Conservation (phyloP, 371 early-diverging fungal genomes). For the Phascolomyces articulosus region DNA sequence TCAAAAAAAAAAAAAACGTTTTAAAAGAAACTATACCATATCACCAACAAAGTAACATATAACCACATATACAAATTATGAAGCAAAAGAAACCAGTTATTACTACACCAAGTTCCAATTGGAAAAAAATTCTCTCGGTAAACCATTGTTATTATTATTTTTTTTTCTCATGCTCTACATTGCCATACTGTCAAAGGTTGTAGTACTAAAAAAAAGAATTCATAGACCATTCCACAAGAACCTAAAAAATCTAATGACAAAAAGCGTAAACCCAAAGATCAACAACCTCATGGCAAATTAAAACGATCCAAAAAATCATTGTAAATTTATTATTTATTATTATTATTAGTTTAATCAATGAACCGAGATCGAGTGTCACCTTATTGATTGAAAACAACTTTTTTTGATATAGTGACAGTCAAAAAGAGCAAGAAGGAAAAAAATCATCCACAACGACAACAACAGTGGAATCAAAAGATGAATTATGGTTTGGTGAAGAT, state of each 20-base stretch:
- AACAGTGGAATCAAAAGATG: slow-evolving; percentile 45
- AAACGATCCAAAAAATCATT: slow-evolving; percentile 14
- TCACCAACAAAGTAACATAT: too few relatives aligned
- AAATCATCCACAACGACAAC: slow-evolving; percentile 9
- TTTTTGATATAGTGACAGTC: too few relatives aligned
- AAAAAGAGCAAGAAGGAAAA: slow-evolving; percentile 1
- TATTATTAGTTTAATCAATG: background rate
- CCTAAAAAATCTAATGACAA: background rate
- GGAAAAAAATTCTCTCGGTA: slow-evolving; percentile 53
- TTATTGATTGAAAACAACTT: too few relatives aligned
- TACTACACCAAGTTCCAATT: slow-evolving; percentile 54
- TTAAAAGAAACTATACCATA: background rate
- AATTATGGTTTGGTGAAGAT: slow-evolving; percentile 66
- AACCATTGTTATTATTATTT: background rate
- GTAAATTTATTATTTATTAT: background rate
- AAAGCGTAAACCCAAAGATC: slow-evolving; percentile 12
- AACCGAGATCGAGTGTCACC: too few relatives aligned
- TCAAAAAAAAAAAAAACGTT: too few relatives aligned
- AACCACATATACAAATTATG: background rate
- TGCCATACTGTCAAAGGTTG: background rate
- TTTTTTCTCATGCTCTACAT: background rate
- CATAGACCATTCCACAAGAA: slow-evolving; percentile 2
- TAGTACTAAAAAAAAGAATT: too few relatives aligned
- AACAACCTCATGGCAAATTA: background rate
- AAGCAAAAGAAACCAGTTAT: slow-evolving; percentile 1